Percentiles rank a stretch among this genome's conserved stretches.
These are phyloP conservation scores for Sugiyamaella sp. DNA, from an alignment of 1,139 yeast genomes.

Conservation along the genomic window DNA sequence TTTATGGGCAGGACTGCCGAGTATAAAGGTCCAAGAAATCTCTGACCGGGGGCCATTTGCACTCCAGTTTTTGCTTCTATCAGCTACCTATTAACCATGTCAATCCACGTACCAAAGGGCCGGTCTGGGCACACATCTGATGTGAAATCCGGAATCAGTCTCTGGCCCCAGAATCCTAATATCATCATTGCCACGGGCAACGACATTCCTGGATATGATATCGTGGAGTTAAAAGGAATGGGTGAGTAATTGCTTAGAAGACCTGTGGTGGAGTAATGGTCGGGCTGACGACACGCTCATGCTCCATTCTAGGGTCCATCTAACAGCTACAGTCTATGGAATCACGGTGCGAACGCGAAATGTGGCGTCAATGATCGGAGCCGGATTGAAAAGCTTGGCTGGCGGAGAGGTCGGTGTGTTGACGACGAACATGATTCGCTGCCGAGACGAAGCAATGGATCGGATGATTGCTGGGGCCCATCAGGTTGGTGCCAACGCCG, in stretches of 20 bases:
- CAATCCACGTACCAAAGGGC: slow-evolving; percentile 5
- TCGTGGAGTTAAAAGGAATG: slow-evolving; percentile 30
- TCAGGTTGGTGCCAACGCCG: slow-evolving; percentile 33
- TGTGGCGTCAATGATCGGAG: slow-evolving; percentile 30
- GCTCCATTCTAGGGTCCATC: too few relatives aligned
- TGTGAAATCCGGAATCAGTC: slow-evolving; percentile 20
- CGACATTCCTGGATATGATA: slow-evolving; percentile 33
- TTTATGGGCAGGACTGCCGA: too few relatives aligned
- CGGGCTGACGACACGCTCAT: too few relatives aligned
- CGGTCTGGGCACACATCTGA: background rate
- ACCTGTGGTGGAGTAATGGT: too few relatives aligned
- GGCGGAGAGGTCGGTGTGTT: slow-evolving; percentile 34
- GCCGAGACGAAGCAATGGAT: slow-evolving; percentile 34
- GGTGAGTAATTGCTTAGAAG: background rate
- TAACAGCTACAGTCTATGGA: slow-evolving; percentile 29
- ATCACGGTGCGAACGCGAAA: slow-evolving; percentile 33
- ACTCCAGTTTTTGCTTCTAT: too few relatives aligned
- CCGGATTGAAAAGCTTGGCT: slow-evolving; percentile 31
- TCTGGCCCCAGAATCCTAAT: background rate
- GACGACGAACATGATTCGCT: slow-evolving; percentile 32
- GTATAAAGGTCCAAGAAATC: too few relatives aligned
- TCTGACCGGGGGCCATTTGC: too few relatives aligned
- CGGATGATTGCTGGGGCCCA: slow-evolving; percentile 32
- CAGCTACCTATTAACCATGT: slow-evolving; percentile 1
- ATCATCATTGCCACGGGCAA: slow-evolving; percentile 32